Evolutionary conservation across 176 grass and related monocot species (phyloP).

Genomic region (Ensete glaucum): DNA sequence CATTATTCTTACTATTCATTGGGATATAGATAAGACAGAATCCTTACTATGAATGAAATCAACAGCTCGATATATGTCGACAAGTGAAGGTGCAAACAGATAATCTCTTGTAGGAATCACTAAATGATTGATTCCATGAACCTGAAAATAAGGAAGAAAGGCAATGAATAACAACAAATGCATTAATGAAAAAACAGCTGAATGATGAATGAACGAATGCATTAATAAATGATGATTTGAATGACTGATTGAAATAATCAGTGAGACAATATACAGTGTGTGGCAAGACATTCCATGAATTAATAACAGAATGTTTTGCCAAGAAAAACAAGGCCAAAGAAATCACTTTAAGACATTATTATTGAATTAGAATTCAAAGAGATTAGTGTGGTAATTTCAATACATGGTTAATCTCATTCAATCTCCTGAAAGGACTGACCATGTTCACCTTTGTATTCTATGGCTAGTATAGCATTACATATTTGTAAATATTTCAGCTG

Average conservation of each 20-base stretch:
- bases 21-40: not conserved
- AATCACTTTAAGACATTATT: too few species aligned
- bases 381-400: too few species aligned
- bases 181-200: not conserved
- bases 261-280: not conserved
- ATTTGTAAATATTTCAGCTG: not conserved
- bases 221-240: not conserved
- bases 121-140: slow-evolving; percentile 69
- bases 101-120: slow-evolving; percentile 96
- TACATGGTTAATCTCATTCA: too few species aligned
- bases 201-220: not conserved
- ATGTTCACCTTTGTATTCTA: too few species aligned
- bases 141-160: slow-evolving; percentile 32
- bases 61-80: slow-evolving; percentile 66
- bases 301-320: too few species aligned
- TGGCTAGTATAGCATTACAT: too few species aligned
- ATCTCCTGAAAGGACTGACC: too few species aligned
- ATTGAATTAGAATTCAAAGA: too few species aligned
- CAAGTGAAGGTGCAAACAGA: slow-evolving; percentile 78
- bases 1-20: not conserved
- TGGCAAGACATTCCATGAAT: too few species aligned
- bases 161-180: not conserved
- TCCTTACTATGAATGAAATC: slow-evolving; percentile 90
- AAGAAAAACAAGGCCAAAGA: too few species aligned
- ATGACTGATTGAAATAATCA: not conserved